A percentile compares a stretch with the other conserved stretches of the same genome.
Evolutionary conservation across 1,284 basidiomycete genomes (phyloP).

Genomic region (Inonotus obliquus): DNA sequence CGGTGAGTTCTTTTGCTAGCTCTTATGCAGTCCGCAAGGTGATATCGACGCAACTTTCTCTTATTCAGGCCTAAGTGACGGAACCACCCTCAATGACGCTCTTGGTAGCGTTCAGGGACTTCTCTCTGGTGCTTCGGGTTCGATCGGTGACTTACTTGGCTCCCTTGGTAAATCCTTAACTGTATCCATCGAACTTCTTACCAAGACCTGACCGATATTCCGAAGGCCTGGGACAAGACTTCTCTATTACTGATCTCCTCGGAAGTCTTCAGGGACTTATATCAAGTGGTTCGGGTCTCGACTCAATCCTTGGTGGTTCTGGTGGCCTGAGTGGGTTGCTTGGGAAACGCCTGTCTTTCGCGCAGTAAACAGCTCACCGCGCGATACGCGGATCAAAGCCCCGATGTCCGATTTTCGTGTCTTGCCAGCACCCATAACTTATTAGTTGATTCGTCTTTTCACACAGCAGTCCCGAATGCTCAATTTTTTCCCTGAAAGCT

Average conservation of each 20-base stretch:
- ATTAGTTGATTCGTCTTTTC: no score
- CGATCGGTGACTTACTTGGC: not conserved
- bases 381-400: not conserved
- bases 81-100: not conserved
- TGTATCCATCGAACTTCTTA: no score
- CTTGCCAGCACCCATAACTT: not conserved
- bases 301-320: not conserved
- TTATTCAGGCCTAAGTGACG: not conserved
- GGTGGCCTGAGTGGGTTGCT: not conserved
- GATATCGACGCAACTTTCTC: not conserved
- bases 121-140: not conserved
- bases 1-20: not conserved
- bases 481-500: no score
- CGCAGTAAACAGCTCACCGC: no score
- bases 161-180: not conserved
- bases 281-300: not conserved
- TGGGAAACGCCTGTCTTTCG: not conserved
- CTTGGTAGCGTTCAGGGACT: not conserved
- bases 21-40: not conserved
- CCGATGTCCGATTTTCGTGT: not conserved
- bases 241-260: not conserved
- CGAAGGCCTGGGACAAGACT: not conserved
- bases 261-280: not conserved
- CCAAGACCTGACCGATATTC: not conserved
- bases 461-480: no score